Evolutionary conservation across 768 basidiomycete genomes (phyloP).

Genomic region (Cystobasidiopsis lactophilus): DNA sequence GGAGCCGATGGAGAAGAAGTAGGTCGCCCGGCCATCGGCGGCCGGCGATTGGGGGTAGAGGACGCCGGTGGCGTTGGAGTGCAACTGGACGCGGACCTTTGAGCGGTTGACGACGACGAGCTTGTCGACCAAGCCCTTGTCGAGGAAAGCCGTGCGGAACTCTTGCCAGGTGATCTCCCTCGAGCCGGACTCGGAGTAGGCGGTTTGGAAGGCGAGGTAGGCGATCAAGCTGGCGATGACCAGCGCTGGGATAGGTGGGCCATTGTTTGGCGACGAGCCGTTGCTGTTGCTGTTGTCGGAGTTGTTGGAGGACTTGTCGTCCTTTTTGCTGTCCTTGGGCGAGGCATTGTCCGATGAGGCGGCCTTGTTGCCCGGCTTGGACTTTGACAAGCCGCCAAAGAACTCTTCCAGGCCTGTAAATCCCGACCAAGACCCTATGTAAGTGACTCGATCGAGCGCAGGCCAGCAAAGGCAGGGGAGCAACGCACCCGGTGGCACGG

Average conservation of each 20-base stretch:
- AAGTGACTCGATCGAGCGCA: no score
- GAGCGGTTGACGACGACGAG: slow-evolving; percentile 75
- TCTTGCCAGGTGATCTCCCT: slow-evolving; percentile 99
- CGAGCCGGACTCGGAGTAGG: neutral
- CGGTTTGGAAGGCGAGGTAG: slow-evolving; percentile 16
- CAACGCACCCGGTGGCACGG: no score
- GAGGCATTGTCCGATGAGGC: slow-evolving; percentile 1
- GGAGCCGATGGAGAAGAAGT: slow-evolving; percentile 91
- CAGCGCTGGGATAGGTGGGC: neutral
- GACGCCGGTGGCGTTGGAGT: slow-evolving; percentile 62
- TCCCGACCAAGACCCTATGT: no score
- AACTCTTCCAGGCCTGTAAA: slow-evolving; percentile 16
- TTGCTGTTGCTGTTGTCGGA: neutral
- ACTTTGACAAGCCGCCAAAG: slow-evolving; percentile 16
- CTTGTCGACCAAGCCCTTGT: slow-evolving; percentile 86
- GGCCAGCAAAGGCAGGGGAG: no score
- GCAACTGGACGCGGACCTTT: slow-evolving; percentile 75
- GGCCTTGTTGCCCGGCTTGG: slow-evolving; percentile 6
- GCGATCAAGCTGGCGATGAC: slow-evolving; percentile 5
- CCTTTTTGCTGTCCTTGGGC: slow-evolving; percentile 2
- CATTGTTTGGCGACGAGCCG: neutral
- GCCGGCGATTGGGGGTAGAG: slow-evolving; percentile 41
- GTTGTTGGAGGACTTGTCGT: slow-evolving; percentile 2
- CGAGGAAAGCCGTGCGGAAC: slow-evolving; percentile 87
- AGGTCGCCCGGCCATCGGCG: slow-evolving; percentile 26